A percentile compares a stretch with the other conserved stretches of the same genome.
Conservation (phyloP, 371 early-diverging fungal genomes). For the Zopfochytrium polystomum region DNA sequence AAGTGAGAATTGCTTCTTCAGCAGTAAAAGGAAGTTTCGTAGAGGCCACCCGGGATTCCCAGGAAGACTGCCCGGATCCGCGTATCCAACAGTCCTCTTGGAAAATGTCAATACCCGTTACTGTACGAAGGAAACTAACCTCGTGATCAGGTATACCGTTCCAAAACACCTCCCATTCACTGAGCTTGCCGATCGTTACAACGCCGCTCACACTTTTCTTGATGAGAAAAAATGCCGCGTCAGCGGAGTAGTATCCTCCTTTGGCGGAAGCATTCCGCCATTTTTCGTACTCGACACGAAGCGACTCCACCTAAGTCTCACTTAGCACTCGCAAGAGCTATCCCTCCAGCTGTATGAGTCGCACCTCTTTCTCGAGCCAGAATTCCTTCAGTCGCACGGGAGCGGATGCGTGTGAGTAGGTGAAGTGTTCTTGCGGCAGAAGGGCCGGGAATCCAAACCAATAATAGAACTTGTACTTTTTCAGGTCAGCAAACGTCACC, state of each 20-base stretch:
- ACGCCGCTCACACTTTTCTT: conserved; percentile 1
- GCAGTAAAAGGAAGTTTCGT: conserved; percentile 72
- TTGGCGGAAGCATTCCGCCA: no score
- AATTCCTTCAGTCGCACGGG: conserved; percentile 11
- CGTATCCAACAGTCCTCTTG: conserved; percentile 60
- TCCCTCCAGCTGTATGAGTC: not conserved
- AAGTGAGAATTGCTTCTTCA: conserved; percentile 52
- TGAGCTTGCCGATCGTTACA: conserved; percentile 40
- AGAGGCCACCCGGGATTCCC: conserved; percentile 84
- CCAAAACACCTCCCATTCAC: conserved; percentile 51
- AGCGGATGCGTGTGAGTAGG: not conserved
- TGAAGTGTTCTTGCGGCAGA: conserved; percentile 31
- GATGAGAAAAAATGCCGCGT: conserved; percentile 8
- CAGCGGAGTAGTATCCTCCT: no score
- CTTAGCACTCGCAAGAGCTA: no score
- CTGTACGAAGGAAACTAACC: conserved; percentile 15
- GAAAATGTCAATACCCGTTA: not conserved
- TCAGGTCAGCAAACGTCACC: conserved; percentile 88
- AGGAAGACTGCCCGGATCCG: conserved; percentile 73
- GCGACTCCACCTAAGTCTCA: no score
- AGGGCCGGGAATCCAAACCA: conserved; percentile 91
- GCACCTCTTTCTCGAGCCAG: conserved; percentile 9
- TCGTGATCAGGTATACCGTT: conserved; percentile 29
- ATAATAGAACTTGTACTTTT: conserved; percentile 87
- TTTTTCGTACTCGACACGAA: no score